Conservation (phyloP, 139 green algal genomes). For the Microglena sp. region DNA sequence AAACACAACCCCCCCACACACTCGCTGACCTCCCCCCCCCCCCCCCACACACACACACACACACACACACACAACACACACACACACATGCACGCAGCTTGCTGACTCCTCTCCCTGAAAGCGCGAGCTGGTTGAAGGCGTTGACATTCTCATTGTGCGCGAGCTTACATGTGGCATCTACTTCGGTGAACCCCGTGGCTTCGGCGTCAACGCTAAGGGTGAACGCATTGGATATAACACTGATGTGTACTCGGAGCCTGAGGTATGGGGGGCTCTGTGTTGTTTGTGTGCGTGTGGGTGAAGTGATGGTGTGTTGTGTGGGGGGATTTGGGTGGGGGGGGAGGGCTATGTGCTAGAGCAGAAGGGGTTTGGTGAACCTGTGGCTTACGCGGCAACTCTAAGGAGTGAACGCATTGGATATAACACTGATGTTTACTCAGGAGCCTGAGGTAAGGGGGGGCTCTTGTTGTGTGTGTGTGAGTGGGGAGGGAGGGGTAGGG, state of each 20-base stretch:
- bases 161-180: slow-evolving; percentile 98
- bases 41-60: no score
- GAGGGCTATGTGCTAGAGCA: no score
- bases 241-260: slow-evolving; percentile 83
- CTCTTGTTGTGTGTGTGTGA: not conserved
- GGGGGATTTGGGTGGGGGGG: no score
- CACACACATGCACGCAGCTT: no score
- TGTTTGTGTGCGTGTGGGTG: not conserved
- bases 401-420: slow-evolving; percentile 80
- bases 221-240: slow-evolving; percentile 92
- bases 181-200: slow-evolving; percentile 92
- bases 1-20: not conserved
- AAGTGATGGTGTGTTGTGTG: not conserved
- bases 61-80: no score
- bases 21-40: not conserved
- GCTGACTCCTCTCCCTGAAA: slow-evolving; percentile 91
- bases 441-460: slow-evolving; percentile 52
- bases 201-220: slow-evolving; percentile 72
- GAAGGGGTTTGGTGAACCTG: slow-evolving; percentile 94
- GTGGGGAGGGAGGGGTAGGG: not conserved
- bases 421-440: slow-evolving; percentile 97
- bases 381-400: slow-evolving; percentile 71
- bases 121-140: slow-evolving; percentile 84
- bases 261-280: slow-evolving; percentile 34
- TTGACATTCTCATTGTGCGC: slow-evolving; percentile 98